Percentiles rank a stretch among this genome's conserved stretches.
These are phyloP conservation scores for Hyphopichia fennica DNA, from an alignment of 1,139 yeast genomes.

Conservation along the genomic window DNA sequence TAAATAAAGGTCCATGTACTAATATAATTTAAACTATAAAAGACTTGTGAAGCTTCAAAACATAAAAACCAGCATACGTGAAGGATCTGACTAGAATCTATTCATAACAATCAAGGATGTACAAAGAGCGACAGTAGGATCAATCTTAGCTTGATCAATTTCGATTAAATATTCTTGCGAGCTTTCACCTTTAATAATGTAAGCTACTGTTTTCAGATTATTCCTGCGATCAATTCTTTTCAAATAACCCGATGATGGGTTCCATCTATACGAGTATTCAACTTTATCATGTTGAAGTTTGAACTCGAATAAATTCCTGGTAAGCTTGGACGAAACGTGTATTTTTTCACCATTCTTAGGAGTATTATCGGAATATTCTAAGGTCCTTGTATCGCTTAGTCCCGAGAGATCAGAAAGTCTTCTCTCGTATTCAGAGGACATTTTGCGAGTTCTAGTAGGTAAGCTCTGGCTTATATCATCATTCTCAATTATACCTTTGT, in stretches of 20 bases:
- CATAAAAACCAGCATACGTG: not conserved
- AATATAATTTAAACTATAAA: too few relatives aligned
- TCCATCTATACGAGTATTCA: constrained; percentile 10
- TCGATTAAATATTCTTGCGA: constrained; percentile 1
- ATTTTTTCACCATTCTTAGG: constrained; percentile 6
- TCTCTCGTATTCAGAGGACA: constrained; percentile 3
- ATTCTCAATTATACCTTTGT: not conserved
- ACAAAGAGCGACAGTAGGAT: constrained; percentile 10
- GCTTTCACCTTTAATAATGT: not conserved
- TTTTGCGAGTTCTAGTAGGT: constrained; percentile 1
- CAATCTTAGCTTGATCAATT: constrained; percentile 4
- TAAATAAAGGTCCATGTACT: not conserved
- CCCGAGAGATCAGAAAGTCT: constrained; percentile 1
- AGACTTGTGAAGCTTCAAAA: not conserved
- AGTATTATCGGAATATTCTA: not conserved
- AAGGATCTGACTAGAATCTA: not conserved
- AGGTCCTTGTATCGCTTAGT: not conserved
- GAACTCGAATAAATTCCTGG: constrained; percentile 10
- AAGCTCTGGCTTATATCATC: not conserved
- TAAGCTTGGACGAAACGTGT: constrained; percentile 14
- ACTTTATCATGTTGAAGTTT: constrained; percentile 5
- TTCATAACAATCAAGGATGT: constrained; percentile 7
- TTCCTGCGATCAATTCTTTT: constrained; percentile 6
- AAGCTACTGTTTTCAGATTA: constrained; percentile 2
- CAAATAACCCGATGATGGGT: constrained; percentile 6